phyloP scores from a whole-genome alignment of 345 rosid species.

The Murraya koenigii region DNA sequence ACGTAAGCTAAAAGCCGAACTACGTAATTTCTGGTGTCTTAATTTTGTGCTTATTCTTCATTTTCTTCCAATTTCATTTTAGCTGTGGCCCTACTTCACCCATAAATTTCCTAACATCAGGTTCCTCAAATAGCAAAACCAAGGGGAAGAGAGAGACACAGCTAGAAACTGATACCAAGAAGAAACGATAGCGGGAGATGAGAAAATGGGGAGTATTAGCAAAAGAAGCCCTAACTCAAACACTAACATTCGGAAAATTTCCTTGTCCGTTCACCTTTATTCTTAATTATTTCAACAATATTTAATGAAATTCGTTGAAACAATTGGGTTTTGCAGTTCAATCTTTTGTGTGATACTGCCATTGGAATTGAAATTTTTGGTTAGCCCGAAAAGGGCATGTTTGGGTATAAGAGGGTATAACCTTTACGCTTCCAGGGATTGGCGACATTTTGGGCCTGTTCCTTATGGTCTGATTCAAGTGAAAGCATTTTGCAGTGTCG shows the following conservation, averaged over 20 bases:
- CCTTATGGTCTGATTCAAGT: slow-evolving; percentile 81
- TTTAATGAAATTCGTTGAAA: too few relatives aligned
- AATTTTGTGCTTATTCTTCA: too few relatives aligned
- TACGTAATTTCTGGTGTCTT: too few relatives aligned
- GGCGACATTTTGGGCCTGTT: slow-evolving; percentile 68
- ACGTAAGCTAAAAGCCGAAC: too few relatives aligned
- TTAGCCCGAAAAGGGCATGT: slow-evolving; percentile 83
- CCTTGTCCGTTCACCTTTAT: neutral
- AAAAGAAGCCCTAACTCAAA: slow-evolving; percentile 49
- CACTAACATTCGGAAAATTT: slow-evolving; percentile 24
- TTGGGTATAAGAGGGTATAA: slow-evolving; percentile 87
- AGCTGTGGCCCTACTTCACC: too few relatives aligned
- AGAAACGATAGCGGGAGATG: neutral
- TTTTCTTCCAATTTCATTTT: too few relatives aligned
- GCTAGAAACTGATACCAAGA: neutral
- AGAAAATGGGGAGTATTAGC: slow-evolving; percentile 37
- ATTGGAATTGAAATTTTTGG: too few relatives aligned
- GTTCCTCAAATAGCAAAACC: too few relatives aligned
- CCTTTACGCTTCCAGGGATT: slow-evolving; percentile 66
- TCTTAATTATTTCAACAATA: neutral
- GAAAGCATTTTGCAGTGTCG: slow-evolving; percentile 62
- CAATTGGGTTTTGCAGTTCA: neutral
- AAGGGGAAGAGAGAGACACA: too few relatives aligned
- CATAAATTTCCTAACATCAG: too few relatives aligned
- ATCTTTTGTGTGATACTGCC: too few relatives aligned